Evolutionary conservation across 108 stramenopile species (phyloP), one percentile per base, ranked within the genome.

Genomic region (Phaeodactylum tricornutum): DNA sequence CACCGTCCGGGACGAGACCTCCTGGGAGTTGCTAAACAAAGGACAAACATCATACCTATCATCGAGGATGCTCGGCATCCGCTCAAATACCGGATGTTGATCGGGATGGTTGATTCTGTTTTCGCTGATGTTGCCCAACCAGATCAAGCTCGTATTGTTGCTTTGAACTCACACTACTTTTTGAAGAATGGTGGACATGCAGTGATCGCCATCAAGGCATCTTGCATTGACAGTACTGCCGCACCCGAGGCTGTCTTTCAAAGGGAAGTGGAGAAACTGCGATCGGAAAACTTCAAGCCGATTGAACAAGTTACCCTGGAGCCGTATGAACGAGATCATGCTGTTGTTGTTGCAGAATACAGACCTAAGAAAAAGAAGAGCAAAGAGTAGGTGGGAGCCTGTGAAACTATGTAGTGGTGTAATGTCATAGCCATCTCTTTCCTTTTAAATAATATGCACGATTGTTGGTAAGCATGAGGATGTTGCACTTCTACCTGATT

Each of bases 101-200:
- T 96, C 51, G 97, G 97, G 53, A 99, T 99, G 98, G 98, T 98
- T 29, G 98, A 99, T 59, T 62, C 64, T 48, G 86, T 99, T 43
- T 99, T 99, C 75, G 98, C 98, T 15, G 98, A 99, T 71, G 93
- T 99, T 32, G 98, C 98, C 1, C 98, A 99, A 66, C 97, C 98
- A 9, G 98, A 99, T 70, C 96, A 98, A 70, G 96, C 96, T 6
- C 96, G 98, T 57, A 99, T 99, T 57, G 98, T 99, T 38, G 97
- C 94, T 14, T 67, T 97, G 51, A 99, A 99, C 67, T 77, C 95
- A n/a, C 95, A 97, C 59, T 88, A 98, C 78, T 99, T 98, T 78
- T 75, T 99, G 42, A 95, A 96, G 81, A 95, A 88, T 63, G 96
- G 96, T 33, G 98, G 98, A 31, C 96, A 98, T 74, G 87, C 94